Base-by-base conservation (phyloP, 176 grass and related monocot genomes). In the Avena sativa region DNA sequence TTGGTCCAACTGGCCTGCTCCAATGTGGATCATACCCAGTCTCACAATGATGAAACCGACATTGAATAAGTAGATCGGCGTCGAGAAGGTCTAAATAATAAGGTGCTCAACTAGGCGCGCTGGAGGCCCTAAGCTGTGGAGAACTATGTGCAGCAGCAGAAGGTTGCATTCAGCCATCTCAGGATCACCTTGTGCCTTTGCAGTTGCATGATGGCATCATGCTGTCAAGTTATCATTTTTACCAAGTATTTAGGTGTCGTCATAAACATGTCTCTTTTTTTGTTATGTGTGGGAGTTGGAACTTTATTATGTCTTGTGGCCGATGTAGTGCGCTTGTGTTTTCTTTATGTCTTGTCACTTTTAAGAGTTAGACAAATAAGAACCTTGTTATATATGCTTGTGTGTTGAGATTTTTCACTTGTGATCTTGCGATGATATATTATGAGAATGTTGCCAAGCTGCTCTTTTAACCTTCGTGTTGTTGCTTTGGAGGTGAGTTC, bases 1-100 rank as follows among this genome's bases (percentile, higher is more conserved):
- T 59, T 59, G 57, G 57, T 59, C 57, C 57, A 59, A 59, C 57
- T 59, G 57, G 55, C 55, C 55, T 58, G 55, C 55, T 58, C 55
- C 55, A 20, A 1, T 58, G 55, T 58, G 55, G 55, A 59, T 59
- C 19, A 59, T 19, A n/a, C 57, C 14, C 57, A 59, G n/a, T 59
- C 17, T 20, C 8, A 59, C 57, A n/a, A 59, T 59, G 17, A 59
- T 59, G 57, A 59, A 59, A 59, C 7, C 9, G 57, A 19, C 7
- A 8, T 8, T 6, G 19, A n/a, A 59, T 59, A 59, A 58, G 55
- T 58, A 58, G 17, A 4, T 7, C 6, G 17, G 17, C 5, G 19
- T 58, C 55, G 20, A 58, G 6, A 58, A 6, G 55, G 51, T 16
- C 17, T 40, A 40, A 40, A 40, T 20, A 58, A 58, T 58, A 58